Evolutionary conservation across 768 basidiomycete species (phyloP).

Genomic region (Hirschioporus abietinus): DNA sequence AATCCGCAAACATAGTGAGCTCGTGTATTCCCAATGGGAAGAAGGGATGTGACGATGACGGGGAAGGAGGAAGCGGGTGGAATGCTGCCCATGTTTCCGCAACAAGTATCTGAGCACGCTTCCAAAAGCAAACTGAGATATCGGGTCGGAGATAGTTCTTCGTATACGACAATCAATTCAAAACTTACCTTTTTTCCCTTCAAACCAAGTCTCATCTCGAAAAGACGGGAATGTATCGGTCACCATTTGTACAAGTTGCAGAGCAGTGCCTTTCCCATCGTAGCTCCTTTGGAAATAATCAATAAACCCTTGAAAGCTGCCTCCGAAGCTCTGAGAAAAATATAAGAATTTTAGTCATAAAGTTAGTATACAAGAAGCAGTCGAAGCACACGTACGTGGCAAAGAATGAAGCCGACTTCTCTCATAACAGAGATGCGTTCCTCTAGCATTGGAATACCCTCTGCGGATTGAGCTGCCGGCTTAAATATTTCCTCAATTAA

Average conservation of each 20-base stretch:
- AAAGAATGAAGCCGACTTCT: constrained; percentile 68
- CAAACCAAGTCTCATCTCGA: constrained; percentile 58
- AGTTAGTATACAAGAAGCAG: constrained; percentile 4
- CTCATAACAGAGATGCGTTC: constrained; percentile 77
- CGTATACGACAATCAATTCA: neutral
- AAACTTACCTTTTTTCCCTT: constrained; percentile 52
- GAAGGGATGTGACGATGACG: constrained; percentile 52
- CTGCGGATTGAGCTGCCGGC: constrained; percentile 47
- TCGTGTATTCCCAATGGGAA: constrained; percentile 66
- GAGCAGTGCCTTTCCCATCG: constrained; percentile 53
- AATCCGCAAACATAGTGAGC: constrained; percentile 93
- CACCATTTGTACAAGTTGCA: constrained; percentile 70
- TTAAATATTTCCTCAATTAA: constrained; percentile 68
- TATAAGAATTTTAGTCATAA: constrained; percentile 2
- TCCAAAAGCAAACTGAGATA: constrained; percentile 72
- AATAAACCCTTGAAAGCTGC: constrained; percentile 66
- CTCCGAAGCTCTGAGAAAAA: constrained; percentile 50
- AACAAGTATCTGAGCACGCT: constrained; percentile 86
- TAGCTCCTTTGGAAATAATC: constrained; percentile 51
- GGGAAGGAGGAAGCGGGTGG: constrained; percentile 47
- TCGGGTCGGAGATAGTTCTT: neutral
- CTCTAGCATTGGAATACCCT: constrained; percentile 61
- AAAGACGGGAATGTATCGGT: constrained; percentile 69
- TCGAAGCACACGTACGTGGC: constrained; percentile 42
- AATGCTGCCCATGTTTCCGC: constrained; percentile 93